phyloP scores from a whole-genome alignment of 495 filamentous ascomycete genomes.

The Penicillium crystallinum region DNA sequence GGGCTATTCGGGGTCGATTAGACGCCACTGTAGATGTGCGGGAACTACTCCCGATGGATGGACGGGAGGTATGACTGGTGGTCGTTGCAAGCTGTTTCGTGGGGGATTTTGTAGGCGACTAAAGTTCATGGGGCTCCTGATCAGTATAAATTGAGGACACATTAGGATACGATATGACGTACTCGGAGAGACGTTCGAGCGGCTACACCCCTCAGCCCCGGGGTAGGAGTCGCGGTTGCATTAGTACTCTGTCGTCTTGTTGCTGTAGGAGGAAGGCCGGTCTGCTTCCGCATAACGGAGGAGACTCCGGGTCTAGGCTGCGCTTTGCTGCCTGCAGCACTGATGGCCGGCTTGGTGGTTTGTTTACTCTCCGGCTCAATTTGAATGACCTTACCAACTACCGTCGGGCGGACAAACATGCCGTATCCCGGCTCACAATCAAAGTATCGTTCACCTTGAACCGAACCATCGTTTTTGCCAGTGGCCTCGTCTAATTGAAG shows the following conservation, averaged over 20 bases:
- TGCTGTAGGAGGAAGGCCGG: slow-evolving; percentile 44
- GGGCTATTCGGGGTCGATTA: slow-evolving; percentile 49
- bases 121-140: slow-evolving; percentile 6
- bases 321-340: slow-evolving; percentile 25
- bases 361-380: slow-evolving; percentile 43
- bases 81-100: slow-evolving; percentile 68
- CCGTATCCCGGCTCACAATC: slow-evolving; percentile 73
- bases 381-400: slow-evolving; percentile 53
- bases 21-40: slow-evolving; percentile 36
- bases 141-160: not conserved
- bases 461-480: slow-evolving; percentile 92
- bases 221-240: slow-evolving; percentile 57
- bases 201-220: slow-evolving; percentile 42
- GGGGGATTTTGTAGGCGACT: slow-evolving; percentile 77
- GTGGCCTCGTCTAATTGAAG: slow-evolving; percentile 77
- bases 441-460: slow-evolving; percentile 88
- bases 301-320: slow-evolving; percentile 26
- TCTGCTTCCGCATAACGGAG: slow-evolving; percentile 33
- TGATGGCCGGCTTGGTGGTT: slow-evolving; percentile 24
- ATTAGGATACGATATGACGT: slow-evolving; percentile 19
- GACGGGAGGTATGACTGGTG: slow-evolving; percentile 43
- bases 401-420: slow-evolving; percentile 78
- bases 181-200: slow-evolving; percentile 57
- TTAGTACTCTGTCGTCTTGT: slow-evolving; percentile 63
- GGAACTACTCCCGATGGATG: slow-evolving; percentile 48